Base-by-base conservation (phyloP, 495 filamentous ascomycete species). In the Lichina pygmaea region DNA sequence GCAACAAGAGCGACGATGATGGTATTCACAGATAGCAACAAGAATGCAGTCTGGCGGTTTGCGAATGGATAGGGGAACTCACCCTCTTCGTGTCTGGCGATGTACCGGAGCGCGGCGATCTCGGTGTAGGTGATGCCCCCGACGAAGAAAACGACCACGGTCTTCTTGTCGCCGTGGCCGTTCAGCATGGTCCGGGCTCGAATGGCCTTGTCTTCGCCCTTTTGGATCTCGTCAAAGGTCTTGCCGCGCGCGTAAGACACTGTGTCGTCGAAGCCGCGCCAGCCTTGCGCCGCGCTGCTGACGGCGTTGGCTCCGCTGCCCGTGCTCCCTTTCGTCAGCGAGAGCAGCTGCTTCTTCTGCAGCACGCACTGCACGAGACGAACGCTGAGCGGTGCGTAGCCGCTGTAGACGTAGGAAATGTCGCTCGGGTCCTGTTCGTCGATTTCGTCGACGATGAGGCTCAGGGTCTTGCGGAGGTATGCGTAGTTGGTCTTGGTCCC, bases 351-450 rank as follows among this genome's bases (percentile, higher is more conserved):
- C 40, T 75, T 72, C 58, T 99, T 99, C 58, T 95, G 86, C 45
- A 95, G 58, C 34, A 95, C 68, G 52, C 81, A 89, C 60, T 99
- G 91, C n/a, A 99, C 78, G 13, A 99, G 71, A 12, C 91, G 81
- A 49, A 95, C 68, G 46, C 81, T 91, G 17, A 99, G 69, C 3
- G 91, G 89, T 6, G 91, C 91, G 57, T 94, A 95, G 41, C 91
- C 91, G 51, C 80, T 86, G 64, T 93, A 99, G 34, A 92, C 86
- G 55, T 95, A 99, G 8, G 91, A 81, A 49, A 95, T 81, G 49
- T 99, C 91, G 52, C 86, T 77, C 8, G 91, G 91, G n/a, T 93
- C 82, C 41, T 86, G 75, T 57, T 95, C 91, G 55, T 92, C 86
- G 47, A 95, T 86, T 57, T 99, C 91, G 57, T 95, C 86, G 45